phyloP scores from a whole-genome alignment of 495 filamentous ascomycete species.

The Talaromyces wortmannii region DNA sequence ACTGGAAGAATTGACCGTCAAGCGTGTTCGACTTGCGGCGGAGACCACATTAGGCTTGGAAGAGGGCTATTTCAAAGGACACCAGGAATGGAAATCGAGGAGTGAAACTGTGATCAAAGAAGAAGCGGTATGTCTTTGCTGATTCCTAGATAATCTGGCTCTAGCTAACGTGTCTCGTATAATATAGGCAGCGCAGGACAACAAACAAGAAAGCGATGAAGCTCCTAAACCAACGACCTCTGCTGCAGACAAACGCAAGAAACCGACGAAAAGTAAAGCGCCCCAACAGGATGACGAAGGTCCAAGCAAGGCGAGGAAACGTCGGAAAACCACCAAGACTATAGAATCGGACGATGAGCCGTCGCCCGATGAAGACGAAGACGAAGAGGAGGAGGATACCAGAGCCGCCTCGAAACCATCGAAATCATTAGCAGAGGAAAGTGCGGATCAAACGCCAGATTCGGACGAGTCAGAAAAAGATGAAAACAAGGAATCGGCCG shows the following conservation, averaged over 20 bases:
- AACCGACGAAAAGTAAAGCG: constrained; percentile 17
- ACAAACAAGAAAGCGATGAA: constrained; percentile 10
- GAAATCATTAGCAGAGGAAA: constrained; percentile 12
- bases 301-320: constrained; percentile 9
- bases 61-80: constrained; percentile 60
- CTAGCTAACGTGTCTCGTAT: constrained; percentile 1
- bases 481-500: constrained; percentile 13
- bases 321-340: constrained; percentile 5
- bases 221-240: constrained; percentile 3
- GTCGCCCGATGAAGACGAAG: constrained; percentile 7
- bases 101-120: constrained; percentile 69
- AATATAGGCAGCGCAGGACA: constrained; percentile 23
- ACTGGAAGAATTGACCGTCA: constrained; percentile 66
- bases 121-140: constrained; percentile 53
- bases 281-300: constrained; percentile 12
- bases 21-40: constrained; percentile 58
- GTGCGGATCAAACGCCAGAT: constrained; percentile 19
- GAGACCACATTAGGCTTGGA: constrained; percentile 61
- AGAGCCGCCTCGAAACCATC: constrained; percentile 14
- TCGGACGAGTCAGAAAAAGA: constrained; percentile 15
- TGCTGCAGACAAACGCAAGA: constrained; percentile 13
- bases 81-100: constrained; percentile 64
- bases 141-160: background rate
- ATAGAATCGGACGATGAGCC: constrained; percentile 14
- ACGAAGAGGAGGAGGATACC: constrained; percentile 21